Base-by-base conservation (phyloP, 2,329 filamentous ascomycete species). In the Furcasterigmium furcatum region DNA sequence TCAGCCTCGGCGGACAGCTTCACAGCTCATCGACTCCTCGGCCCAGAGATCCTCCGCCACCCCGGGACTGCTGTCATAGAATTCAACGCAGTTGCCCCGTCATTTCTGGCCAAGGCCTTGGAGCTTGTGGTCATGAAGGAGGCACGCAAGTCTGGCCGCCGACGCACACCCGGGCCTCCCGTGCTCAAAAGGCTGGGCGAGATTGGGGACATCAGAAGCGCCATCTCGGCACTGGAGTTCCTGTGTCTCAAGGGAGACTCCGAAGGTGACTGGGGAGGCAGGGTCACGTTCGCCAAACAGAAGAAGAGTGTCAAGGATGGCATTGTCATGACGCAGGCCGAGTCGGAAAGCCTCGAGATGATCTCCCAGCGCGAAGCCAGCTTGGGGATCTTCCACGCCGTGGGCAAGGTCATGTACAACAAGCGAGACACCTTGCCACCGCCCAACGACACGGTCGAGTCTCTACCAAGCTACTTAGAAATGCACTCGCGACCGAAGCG, bases 361-460 rank as follows among this genome's bases (percentile, higher is more conserved):
- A 80, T 97, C 19, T 90, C 88, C 1, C 89, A 91, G 58, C 81
- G 94, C 46, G 94, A 97, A 67, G 85, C 88, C 14, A 96, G 86
- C 51, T 73, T 99, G 3, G 94, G 92, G 2, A 90, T 99, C 42
- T 99, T 99, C 59, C 94, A 99, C 63, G 91, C 94, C 1, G 88
- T 97, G 12, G 94, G 92, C 4, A 96, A 94, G 61, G 88, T 99
- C 3, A 85, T 97, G 1, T 95, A 97, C 70, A 99, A 99, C 70
- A 99, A 96, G 63, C 80, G 94, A 38, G 78, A 87, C 19, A 82
- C 85, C 22, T 61, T 50, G 38, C 64, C 66, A 4, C 66, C 74
- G 12, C 55, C 63, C 9, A 60, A 60, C 9, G 66, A 73, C 25
- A 60, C 65, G 3, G 65, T 66, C 16, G 82, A 86, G 55, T 64